Percentiles rank a stretch among this genome's conserved stretches.
These are phyloP conservation scores for Rhynchospora tenuis DNA, from an alignment of 176 grass and related monocot genomes.

Conservation along the genomic window DNA sequence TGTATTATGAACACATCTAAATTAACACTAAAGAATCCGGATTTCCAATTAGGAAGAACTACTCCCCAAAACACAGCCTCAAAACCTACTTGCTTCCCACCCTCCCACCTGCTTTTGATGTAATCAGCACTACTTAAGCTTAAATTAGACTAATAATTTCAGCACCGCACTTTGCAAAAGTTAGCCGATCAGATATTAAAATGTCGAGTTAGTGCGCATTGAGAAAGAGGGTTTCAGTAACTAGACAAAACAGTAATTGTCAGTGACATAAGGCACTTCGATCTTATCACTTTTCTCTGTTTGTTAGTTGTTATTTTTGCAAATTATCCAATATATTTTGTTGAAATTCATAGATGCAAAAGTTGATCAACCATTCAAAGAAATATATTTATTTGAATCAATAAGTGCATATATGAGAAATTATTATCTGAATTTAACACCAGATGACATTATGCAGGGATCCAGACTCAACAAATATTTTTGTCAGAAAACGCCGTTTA, in stretches of 20 bases:
- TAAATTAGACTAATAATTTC: background rate
- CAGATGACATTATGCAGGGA: background rate
- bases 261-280: conserved; percentile 18
- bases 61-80: background rate
- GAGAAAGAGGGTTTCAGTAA: background rate
- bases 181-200: conserved; percentile 9
- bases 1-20: background rate
- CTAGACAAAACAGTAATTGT: conserved; percentile 3
- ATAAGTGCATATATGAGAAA: background rate
- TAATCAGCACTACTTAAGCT: background rate
- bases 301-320: background rate
- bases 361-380: background rate
- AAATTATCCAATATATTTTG: background rate
- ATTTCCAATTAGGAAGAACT: background rate
- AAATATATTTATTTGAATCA: background rate
- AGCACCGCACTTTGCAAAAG: background rate
- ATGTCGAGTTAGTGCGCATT: conserved; percentile 7
- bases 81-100: conserved; percentile 14
- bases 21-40: background rate
- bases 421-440: background rate
- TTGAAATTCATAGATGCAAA: no score
- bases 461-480: background rate
- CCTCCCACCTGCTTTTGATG: background rate
- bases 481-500: background rate
- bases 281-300: background rate